A percentile compares a stretch with the other conserved stretches of the same genome.
Conservation (phyloP, 352 stramenopile genomes). For the Pythium myriotylum region DNA sequence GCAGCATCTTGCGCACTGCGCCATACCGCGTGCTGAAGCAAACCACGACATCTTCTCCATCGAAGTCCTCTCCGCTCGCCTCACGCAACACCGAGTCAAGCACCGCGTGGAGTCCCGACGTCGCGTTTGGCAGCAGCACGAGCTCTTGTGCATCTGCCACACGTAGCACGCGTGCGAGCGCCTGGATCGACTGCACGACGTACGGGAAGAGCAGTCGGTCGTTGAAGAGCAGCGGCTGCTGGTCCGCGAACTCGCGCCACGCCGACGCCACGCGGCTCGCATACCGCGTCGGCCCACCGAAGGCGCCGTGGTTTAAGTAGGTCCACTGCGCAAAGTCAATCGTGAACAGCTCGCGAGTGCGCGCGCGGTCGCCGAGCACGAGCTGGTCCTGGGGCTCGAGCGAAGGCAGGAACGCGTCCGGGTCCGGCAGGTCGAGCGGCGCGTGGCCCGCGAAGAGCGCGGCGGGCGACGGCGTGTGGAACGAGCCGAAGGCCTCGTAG, state of each 20-base stretch:
- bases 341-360: conserved; percentile 52
- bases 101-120: conserved; percentile 89
- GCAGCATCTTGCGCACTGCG: conserved; percentile 93
- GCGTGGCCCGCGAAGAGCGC: conserved; percentile 47
- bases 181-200: conserved; percentile 77
- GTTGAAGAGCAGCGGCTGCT: conserved; percentile 91
- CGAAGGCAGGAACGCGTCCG: conserved; percentile 24
- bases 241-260: conserved; percentile 85
- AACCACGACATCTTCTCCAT: conserved; percentile 47
- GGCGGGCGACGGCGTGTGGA: conserved; percentile 66
- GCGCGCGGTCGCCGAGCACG: not conserved
- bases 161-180: conserved; percentile 72
- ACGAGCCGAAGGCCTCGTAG: conserved; percentile 79
- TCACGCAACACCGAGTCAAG: conserved; percentile 47
- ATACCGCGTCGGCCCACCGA: conserved; percentile 78
- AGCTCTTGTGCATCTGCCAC: conserved; percentile 53
- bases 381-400: conserved; percentile 14
- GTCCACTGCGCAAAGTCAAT: conserved; percentile 75
- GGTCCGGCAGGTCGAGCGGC: conserved; percentile 8
- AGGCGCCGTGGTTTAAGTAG: conserved; percentile 95
- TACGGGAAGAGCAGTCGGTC: conserved; percentile 92
- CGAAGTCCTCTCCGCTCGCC: not conserved
- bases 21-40: conserved; percentile 90
- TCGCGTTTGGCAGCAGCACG: conserved; percentile 90
- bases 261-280: conserved; percentile 62